These are phyloP conservation scores for Boletus fagicola DNA, from an alignment of 768 basidiomycete genomes.

Conservation along the genomic window DNA sequence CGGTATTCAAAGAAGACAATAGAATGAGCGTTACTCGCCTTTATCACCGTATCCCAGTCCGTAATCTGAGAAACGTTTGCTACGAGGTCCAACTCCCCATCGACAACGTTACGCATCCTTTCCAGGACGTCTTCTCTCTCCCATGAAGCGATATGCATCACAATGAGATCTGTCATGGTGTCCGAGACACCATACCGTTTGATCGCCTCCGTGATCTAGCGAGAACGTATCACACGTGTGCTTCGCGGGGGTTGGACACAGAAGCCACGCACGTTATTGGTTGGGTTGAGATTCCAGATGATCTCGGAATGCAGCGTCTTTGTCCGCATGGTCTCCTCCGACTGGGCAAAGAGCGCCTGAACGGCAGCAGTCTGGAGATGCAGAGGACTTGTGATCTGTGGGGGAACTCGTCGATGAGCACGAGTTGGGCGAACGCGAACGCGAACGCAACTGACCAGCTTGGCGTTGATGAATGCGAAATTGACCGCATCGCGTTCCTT, in stretches of 20 bases:
- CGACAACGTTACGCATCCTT: slow-evolving; percentile 57
- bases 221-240: not conserved
- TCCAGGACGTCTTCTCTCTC: slow-evolving; percentile 42
- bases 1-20: not conserved
- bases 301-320: slow-evolving; percentile 91
- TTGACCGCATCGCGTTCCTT: slow-evolving; percentile 74
- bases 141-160: slow-evolving; percentile 61
- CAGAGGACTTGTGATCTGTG: slow-evolving; percentile 76
- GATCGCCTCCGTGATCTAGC: slow-evolving; percentile 84
- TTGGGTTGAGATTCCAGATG: slow-evolving; percentile 83
- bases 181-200: slow-evolving; percentile 82
- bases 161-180: slow-evolving; percentile 58
- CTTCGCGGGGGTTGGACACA: not conserved
- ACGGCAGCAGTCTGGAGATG: slow-evolving; percentile 85
- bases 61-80: slow-evolving; percentile 46
- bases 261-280: slow-evolving; percentile 63
- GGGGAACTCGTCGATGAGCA: slow-evolving; percentile 5
- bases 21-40: slow-evolving; percentile 48
- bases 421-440: slow-evolving; percentile 7
- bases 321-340: slow-evolving; percentile 62
- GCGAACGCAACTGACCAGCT: slow-evolving; percentile 55
- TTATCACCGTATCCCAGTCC: slow-evolving; percentile 72
- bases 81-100: slow-evolving; percentile 54
- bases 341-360: slow-evolving; percentile 72
- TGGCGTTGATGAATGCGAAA: slow-evolving; percentile 88